These are phyloP conservation scores for Alternaria hordeiaustralica DNA, from an alignment of 2,329 filamentous ascomycete species.

Conservation along the genomic window DNA sequence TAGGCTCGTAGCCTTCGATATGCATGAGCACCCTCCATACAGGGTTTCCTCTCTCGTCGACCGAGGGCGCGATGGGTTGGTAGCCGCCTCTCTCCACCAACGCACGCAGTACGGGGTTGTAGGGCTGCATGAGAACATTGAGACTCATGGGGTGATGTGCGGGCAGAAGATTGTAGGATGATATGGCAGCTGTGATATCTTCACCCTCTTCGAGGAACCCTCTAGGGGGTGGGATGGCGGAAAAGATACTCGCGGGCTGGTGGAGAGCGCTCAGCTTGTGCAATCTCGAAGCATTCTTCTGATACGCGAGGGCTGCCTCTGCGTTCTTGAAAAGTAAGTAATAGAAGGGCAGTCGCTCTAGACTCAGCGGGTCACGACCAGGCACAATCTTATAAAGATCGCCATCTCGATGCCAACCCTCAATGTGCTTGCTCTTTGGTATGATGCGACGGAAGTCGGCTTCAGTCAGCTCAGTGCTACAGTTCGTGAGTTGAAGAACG, in stretches of 20 bases:
- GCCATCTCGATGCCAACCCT: conserved; percentile 66
- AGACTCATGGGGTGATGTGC: conserved; percentile 29
- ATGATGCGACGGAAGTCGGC: conserved; percentile 75
- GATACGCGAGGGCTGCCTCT: conserved; percentile 67
- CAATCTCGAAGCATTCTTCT: conserved; percentile 60
- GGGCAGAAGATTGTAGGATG: conserved; percentile 58
- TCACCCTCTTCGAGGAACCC: conserved; percentile 56
- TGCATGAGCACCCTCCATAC: conserved; percentile 43
- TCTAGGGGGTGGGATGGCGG: conserved; percentile 52
- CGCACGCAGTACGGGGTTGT: conserved; percentile 51
- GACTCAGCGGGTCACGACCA: conserved; percentile 66
- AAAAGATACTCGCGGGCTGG: conserved; percentile 51
- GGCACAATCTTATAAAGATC: conserved; percentile 70
- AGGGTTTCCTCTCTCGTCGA: conserved; percentile 16
- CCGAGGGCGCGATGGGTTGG: conserved; percentile 34
- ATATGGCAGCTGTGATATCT: conserved; percentile 51
- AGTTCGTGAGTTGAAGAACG: conserved; percentile 64
- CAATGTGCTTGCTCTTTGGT: conserved; percentile 67
- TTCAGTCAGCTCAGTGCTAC: conserved; percentile 60
- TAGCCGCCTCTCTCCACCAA: conserved; percentile 44
- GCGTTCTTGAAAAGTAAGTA: conserved; percentile 70
- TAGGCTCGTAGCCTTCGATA: conserved; percentile 46
- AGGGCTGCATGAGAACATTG: conserved; percentile 43
- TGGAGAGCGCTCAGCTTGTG: conserved; percentile 57
- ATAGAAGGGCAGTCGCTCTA: conserved; percentile 70